Evolutionary conservation across 768 basidiomycete species (phyloP).

Genomic region (Lentinula aciculospora): DNA sequence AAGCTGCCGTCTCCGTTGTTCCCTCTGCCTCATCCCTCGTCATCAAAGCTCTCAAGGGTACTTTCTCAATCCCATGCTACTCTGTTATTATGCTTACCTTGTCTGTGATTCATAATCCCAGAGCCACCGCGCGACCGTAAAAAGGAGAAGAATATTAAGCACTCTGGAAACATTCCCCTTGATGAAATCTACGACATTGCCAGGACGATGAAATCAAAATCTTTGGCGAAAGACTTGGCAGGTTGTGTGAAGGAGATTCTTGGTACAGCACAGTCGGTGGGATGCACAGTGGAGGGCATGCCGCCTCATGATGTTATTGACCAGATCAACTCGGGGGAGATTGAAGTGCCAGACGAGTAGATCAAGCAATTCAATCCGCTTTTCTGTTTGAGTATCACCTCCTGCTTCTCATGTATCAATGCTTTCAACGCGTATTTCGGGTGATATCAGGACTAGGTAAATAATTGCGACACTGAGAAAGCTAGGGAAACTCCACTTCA

Average conservation of each 20-base stretch:
- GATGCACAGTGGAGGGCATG: constrained; percentile 93
- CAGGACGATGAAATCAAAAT: constrained; percentile 93
- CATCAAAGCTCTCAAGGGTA: constrained; percentile 97
- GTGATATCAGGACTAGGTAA: too few relatives aligned
- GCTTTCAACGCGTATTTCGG: not conserved
- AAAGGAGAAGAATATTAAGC: constrained; percentile 99
- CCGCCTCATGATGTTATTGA: constrained; percentile 93
- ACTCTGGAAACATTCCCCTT: constrained; percentile 87
- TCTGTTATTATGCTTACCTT: constrained; percentile 4
- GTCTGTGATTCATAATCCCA: constrained; percentile 25
- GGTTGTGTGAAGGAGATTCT: constrained; percentile 96
- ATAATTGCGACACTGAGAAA: too few relatives aligned
- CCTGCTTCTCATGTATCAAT: not conserved
- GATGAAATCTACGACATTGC: constrained; percentile 96
- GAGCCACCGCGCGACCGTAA: constrained; percentile 99
- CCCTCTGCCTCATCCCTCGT: constrained; percentile 97
- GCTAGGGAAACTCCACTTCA: too few relatives aligned
- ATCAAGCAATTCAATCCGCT: constrained; percentile 11
- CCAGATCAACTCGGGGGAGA: constrained; percentile 75
- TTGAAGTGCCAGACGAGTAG: constrained; percentile 86
- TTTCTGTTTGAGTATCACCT: not conserved
- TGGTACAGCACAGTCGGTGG: constrained; percentile 94
- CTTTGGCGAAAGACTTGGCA: constrained; percentile 85
- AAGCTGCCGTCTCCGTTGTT: constrained; percentile 94
- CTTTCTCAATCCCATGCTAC: constrained; percentile 15